Conservation (phyloP, 73 alveolate species). For the Paramecium primaurelia region DNA sequence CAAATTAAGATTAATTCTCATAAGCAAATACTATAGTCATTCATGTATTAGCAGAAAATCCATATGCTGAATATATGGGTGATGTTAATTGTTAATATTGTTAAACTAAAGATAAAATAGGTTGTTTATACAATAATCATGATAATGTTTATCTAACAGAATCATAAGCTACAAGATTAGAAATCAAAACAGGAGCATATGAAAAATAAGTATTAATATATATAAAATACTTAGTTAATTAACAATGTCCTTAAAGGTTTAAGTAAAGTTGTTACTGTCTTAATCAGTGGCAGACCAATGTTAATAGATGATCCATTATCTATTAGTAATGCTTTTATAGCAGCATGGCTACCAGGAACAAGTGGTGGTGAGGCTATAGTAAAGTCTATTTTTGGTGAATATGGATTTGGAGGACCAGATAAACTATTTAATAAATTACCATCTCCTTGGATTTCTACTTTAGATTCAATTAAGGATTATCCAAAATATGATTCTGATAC, state of each 20-base stretch:
- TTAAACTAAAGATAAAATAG: neutral
- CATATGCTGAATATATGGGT: slow-evolving; percentile 72
- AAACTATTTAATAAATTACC: slow-evolving; percentile 52
- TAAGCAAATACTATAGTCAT: slow-evolving; percentile 43
- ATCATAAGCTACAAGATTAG: slow-evolving; percentile 33
- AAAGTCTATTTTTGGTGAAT: slow-evolving; percentile 59
- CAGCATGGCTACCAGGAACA: slow-evolving; percentile 72
- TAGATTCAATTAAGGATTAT: slow-evolving; percentile 45
- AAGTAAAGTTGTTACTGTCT: slow-evolving; percentile 23
- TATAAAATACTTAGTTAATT: neutral
- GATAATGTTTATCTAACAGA: slow-evolving; percentile 52
- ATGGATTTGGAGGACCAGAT: slow-evolving; percentile 41
- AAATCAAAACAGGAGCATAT: slow-evolving; percentile 20
- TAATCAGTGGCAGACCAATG: slow-evolving; percentile 65
- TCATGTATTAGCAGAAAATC: slow-evolving; percentile 56
- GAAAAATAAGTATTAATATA: neutral
- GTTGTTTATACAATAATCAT: slow-evolving; percentile 59
- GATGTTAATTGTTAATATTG: slow-evolving; percentile 64
- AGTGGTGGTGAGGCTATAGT: slow-evolving; percentile 67
- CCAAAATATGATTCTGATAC: slow-evolving; percentile 39
- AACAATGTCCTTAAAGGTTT: neutral
- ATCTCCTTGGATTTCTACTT: slow-evolving; percentile 46
- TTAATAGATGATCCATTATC: slow-evolving; percentile 15
- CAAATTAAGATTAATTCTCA: neutral
- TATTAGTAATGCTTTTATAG: slow-evolving; percentile 43